Evolutionary conservation across 176 grass and related monocot species (phyloP), one percentile per base, ranked within the genome.

Genomic region (Musa itinerans): DNA sequence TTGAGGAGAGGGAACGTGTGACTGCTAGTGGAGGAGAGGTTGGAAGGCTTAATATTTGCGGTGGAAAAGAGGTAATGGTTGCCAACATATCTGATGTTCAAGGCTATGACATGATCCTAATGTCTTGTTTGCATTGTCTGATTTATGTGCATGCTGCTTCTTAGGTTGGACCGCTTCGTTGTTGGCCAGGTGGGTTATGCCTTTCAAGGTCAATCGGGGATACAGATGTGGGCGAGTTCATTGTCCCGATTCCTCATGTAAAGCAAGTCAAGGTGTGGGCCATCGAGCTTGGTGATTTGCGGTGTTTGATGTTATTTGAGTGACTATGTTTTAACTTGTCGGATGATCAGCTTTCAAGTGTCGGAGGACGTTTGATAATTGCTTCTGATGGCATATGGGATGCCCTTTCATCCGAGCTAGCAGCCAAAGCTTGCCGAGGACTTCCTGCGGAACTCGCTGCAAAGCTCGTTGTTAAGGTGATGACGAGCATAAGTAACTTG

Each of bases 331-430:
- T 52, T 75, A 84, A 21, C 79, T 49, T 58, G 52, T 84, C 72
- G 34, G 68, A 73, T 79, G 66, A 78, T 76, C 83, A 98, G 95
- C 88, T 98, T 27, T 89, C 95, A 57, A 89, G 75, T 86, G 78
- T 88, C 61, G 95, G 95, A 80, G 95, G 95, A 76, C 85, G 95
- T 54, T 83, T 98, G 76, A 93, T 98, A 85, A 98, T 98, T 78
- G 95, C 95, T 76, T 98, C 95, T 65, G 95, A 98, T 75, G 95
- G 95, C 71, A 91, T 93, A 78, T 98, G 90, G 95, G 95, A 98
- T 25, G 86, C 90, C 52, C 68, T 98, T 65, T 85, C 90, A 66
- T 90, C 88, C 56, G 95, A 98, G 29, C 73, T 81, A 78, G 95
- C 95, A 48, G 95, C 88, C 24, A 86, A 91, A 65, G 80, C 66